Base-by-base conservation (phyloP, 257 asterid genomes). In the Jacaranda copaia region DNA sequence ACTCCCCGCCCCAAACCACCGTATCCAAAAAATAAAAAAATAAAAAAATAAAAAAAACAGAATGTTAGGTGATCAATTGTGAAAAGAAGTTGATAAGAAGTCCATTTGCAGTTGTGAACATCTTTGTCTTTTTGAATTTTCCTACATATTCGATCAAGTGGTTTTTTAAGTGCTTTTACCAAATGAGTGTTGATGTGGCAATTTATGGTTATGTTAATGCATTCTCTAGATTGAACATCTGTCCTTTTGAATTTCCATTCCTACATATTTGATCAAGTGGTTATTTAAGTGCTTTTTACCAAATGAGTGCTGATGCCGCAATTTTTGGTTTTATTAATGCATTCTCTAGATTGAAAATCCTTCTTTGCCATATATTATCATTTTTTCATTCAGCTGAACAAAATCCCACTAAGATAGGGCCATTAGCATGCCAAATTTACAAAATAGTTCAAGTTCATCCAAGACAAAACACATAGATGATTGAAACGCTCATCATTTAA, bases 381-480 rank as follows among this genome's bases (percentile, higher is more conserved):
- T 39, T 43, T 39, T 2, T 13, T n/a, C 10, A 5, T 36, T 61
- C n/a, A 35, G 45, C 16, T 36, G 43, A 59, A 61, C 42, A 12
- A 36, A 61, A 9, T 12, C 45, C 68, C 6, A 19, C 32, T 61
- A 61, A 10, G 8, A 61, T 35, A 12, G 68, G 68, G 68, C 16
- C 2, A 61, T 12, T 61, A 13, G 16, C 16, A 61, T 32, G 63
- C 42, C 45, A 39, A n/a, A 13, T 69, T 48, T 38, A 40, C 14
- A 71, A 42, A 62, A 36, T 45, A 12, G 15, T 7, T 11, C 73
- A 60, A 62, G 74, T 71, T 71, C 48, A 61, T 78, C 39, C 20
- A 66, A 5, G 13, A 20, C 16, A 43, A 49, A 13, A n/a, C 38
- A 8, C 15, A 40, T 46, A 25, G 57, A 9, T 19, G 58, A 72